Percentiles rank a stretch among this genome's conserved stretches.
phyloP scores from a whole-genome alignment of 352 stramenopile species.

The Pythium brachiatum region DNA sequence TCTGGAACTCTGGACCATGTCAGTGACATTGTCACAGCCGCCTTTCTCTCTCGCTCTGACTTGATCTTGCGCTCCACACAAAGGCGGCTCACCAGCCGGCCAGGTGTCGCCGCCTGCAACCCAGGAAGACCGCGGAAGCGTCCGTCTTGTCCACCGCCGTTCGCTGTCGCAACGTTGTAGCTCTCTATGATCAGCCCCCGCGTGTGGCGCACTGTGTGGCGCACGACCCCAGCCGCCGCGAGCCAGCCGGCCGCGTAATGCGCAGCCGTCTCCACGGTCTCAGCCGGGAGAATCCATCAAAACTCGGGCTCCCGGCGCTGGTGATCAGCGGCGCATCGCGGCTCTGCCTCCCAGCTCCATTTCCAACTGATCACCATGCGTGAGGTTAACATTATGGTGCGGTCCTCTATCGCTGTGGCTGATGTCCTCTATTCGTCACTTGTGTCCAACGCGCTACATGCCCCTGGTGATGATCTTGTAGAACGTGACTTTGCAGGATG shows the following conservation, averaged over 20 bases:
- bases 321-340: background rate
- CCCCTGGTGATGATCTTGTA: background rate
- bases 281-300: too few relatives aligned
- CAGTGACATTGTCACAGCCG: too few relatives aligned
- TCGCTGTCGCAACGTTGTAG: background rate
- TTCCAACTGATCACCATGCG: too few relatives aligned
- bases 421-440: background rate
- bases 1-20: background rate
- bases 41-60: too few relatives aligned
- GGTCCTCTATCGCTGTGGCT: too few relatives aligned
- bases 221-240: background rate
- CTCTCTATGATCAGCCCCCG: background rate
- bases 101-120: background rate
- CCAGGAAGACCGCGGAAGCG: background rate
- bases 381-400: too few relatives aligned
- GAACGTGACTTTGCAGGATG: too few relatives aligned
- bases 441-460: background rate
- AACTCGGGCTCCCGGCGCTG: background rate
- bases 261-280: background rate
- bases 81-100: background rate
- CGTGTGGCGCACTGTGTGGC: too few relatives aligned
- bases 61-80: background rate
- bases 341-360: background rate
- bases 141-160: background rate
- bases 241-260: background rate